phyloP scores from a whole-genome alignment of 1,139 yeast genomes.

The Sugiyamaella pinicola region DNA sequence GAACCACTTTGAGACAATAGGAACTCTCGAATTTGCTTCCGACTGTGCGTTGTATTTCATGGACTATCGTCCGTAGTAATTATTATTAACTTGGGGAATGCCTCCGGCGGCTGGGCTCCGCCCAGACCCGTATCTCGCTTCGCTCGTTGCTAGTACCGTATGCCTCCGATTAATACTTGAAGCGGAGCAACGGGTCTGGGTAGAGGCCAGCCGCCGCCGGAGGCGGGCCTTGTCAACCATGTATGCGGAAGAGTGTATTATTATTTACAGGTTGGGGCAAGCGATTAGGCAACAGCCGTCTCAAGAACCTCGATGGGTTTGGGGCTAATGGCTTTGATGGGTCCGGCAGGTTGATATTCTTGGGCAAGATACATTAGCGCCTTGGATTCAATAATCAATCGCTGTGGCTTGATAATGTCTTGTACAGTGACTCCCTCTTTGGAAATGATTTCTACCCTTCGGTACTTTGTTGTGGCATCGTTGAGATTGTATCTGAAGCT shows the following conservation, averaged over 20 bases:
- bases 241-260: slow-evolving; percentile 12
- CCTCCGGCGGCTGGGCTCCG: neutral
- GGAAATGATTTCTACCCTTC: slow-evolving; percentile 64
- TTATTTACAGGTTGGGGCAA: slow-evolving; percentile 8
- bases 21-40: neutral
- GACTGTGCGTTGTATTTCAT: slow-evolving; percentile 43
- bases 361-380: slow-evolving; percentile 59
- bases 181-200: slow-evolving; percentile 15
- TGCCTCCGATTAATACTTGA: neutral
- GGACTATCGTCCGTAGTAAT: slow-evolving; percentile 42
- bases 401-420: slow-evolving; percentile 78
- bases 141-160: neutral
- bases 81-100: neutral
- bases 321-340: slow-evolving; percentile 25
- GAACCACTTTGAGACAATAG: slow-evolving; percentile 5
- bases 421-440: slow-evolving; percentile 83
- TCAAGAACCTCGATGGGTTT: slow-evolving; percentile 6
- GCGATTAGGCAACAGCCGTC: slow-evolving; percentile 9
- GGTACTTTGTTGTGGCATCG: slow-evolving; percentile 51
- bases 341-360: slow-evolving; percentile 23
- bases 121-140: neutral
- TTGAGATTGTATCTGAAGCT: slow-evolving; percentile 56
- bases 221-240: neutral
- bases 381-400: slow-evolving; percentile 69
- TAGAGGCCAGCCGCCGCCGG: slow-evolving; percentile 13